These are phyloP conservation scores for Thalia dealbata DNA, from an alignment of 176 grass and related monocot genomes.

Conservation along the genomic window DNA sequence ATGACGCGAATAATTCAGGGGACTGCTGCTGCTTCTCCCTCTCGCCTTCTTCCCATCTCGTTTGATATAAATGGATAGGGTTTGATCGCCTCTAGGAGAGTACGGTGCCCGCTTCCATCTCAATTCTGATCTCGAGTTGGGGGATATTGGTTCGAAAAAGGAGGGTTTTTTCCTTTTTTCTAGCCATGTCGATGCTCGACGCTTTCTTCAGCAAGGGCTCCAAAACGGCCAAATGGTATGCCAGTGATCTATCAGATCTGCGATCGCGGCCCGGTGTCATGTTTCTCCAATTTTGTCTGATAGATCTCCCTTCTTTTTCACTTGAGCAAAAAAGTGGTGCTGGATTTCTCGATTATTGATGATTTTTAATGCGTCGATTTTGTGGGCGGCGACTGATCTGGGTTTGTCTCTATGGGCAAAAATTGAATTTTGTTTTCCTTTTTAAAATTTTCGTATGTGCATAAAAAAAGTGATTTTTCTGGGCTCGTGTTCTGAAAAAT, in stretches of 20 bases:
- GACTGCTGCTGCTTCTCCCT: background rate
- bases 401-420: background rate
- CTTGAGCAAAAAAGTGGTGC: too few relatives aligned
- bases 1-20: background rate
- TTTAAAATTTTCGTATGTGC: background rate
- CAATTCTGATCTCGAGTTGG: background rate
- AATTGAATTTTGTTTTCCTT: background rate
- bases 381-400: background rate
- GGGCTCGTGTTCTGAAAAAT: background rate
- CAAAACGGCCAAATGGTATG: slow-evolving; percentile 74
- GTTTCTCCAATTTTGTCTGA: background rate
- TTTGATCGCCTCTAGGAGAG: background rate
- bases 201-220: slow-evolving; percentile 75
- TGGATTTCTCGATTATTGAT: background rate
- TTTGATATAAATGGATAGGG: background rate
- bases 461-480: background rate
- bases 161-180: background rate
- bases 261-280: background rate
- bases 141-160: background rate
- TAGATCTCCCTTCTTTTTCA: background rate
- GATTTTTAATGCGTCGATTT: background rate
- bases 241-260: background rate
- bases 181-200: slow-evolving; percentile 86
- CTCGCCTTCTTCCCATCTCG: background rate
- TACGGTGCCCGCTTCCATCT: too few relatives aligned